A percentile compares a stretch with the other conserved stretches of the same genome.
Evolutionary conservation across 2,329 filamentous ascomycete species (phyloP).

Genomic region (Rutstroemia sydowiana): DNA sequence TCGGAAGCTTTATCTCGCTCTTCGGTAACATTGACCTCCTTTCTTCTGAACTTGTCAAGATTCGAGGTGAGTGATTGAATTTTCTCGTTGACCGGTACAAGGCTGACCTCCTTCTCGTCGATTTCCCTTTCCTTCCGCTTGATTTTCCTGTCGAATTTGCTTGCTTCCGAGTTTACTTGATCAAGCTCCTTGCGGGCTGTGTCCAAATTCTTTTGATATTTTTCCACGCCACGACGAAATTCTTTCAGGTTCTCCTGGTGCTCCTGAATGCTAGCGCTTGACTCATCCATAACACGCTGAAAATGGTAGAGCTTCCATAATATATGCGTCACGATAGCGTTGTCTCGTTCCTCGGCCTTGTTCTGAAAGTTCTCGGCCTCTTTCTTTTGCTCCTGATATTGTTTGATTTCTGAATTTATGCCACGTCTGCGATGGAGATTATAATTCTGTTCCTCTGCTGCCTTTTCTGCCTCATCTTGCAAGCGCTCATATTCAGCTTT

Average conservation of each 20-base stretch:
- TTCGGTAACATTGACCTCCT: slow-evolving; percentile 64
- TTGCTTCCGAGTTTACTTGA: slow-evolving; percentile 66
- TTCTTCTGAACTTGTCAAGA: slow-evolving; percentile 57
- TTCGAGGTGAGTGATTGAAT: slow-evolving; percentile 70
- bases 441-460: slow-evolving; percentile 79
- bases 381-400: slow-evolving; percentile 93
- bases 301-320: slow-evolving; percentile 97
- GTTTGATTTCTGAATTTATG: slow-evolving; percentile 96
- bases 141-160: slow-evolving; percentile 77
- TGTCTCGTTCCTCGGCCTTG: slow-evolving; percentile 84
- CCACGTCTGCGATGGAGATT: slow-evolving; percentile 83
- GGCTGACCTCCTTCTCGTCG: slow-evolving; percentile 74
- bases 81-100: slow-evolving; percentile 90
- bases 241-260: slow-evolving; percentile 95
- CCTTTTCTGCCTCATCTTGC: slow-evolving; percentile 80
- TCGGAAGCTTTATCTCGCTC: slow-evolving; percentile 67
- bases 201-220: slow-evolving; percentile 73
- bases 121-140: slow-evolving; percentile 80
- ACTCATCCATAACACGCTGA: slow-evolving; percentile 87
- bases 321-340: slow-evolving; percentile 86
- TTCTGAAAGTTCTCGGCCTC: slow-evolving; percentile 90
- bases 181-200: slow-evolving; percentile 78
- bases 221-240: slow-evolving; percentile 77
- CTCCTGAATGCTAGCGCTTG: slow-evolving; percentile 80
- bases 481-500: slow-evolving; percentile 89